Evolutionary conservation across 331 rosid species (phyloP).

Genomic region (Malus hybrid): DNA sequence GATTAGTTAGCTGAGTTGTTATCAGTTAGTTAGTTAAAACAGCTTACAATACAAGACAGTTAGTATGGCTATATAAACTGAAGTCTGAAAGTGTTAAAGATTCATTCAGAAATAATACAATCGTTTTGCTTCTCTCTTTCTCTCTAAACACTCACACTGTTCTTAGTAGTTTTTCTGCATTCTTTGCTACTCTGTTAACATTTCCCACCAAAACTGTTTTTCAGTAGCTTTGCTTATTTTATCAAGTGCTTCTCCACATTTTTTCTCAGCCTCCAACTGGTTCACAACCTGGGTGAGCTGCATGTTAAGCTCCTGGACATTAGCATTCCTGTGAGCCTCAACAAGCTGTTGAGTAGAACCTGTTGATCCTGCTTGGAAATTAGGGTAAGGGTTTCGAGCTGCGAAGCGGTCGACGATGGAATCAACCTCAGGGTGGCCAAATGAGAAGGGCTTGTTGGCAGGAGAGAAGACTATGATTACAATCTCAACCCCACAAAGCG

Average conservation of each 20-base stretch:
- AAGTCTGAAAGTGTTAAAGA: no score
- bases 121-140: no score
- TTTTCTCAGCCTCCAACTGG: conserved; percentile 19
- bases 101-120: no score
- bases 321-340: conserved; percentile 1
- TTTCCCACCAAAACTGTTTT: conserved; percentile 23
- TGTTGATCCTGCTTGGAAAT: neutral
- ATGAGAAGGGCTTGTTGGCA: conserved; percentile 27
- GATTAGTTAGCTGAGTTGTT: no score
- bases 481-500: conserved; percentile 28
- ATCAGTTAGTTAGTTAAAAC: no score
- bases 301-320: conserved; percentile 4
- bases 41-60: no score
- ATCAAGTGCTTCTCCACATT: conserved; percentile 9
- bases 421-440: conserved; percentile 23
- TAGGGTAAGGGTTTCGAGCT: neutral
- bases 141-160: no score
- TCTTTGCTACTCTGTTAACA: no score
- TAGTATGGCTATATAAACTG: no score
- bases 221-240: neutral
- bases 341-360: neutral
- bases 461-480: conserved; percentile 30
- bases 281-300: neutral
- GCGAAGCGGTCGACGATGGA: conserved; percentile 10
- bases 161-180: no score